Evolutionary conservation across 148 eudicot genomes (phyloP), one percentile per base, ranked within the genome.

Genomic region (Camellia sinensis): DNA sequence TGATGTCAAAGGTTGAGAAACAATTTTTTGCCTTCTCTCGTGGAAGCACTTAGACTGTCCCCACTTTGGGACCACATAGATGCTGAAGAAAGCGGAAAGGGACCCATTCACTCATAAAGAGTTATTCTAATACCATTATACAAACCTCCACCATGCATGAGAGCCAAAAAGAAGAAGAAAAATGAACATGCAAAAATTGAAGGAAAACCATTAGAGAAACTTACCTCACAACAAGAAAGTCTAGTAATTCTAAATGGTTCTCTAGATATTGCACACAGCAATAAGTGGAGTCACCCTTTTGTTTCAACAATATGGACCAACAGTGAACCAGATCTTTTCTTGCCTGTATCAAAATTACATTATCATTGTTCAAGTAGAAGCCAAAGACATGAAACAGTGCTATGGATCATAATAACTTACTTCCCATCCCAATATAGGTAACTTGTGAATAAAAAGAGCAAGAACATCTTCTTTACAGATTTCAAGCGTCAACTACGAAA

Each of bases 291-390:
- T 86, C 98, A 80, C 88, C 91, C 84, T 93, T 78, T 88, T 96
- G 99, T 88, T 88, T 93, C 82, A 94, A 85, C 59, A 96, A 79
- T 79, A 94, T 86, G 61, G 92, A 88, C 99, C 99, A 96, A 82
- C 97, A 93, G 78, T 90, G 89, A 78, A 87, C 98, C 74, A 96
- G 75, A 89, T 92, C 96, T 88, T 96, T 96, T 79, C 99, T 94
- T 80, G 97, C 92, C 99, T 96, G 87, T 66, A 53, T 52, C 45
- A 78, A 52, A 77, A 60, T 43, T 69, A 71, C 18, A 37, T 15
- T 76, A 70, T 65, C 78, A 78, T 7, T 68, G 9, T 1, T 67
- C 76, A 43, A 73, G 14, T 53, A 44, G 41, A 69, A 53, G 71
- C 13, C 60, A 46, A 66, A 66, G 5, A 73, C 12, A 62, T 41